Evolutionary conservation across 73 alveolate species (phyloP), one percentile per base, ranked within the genome.

Genomic region (Stentor roeselii): DNA sequence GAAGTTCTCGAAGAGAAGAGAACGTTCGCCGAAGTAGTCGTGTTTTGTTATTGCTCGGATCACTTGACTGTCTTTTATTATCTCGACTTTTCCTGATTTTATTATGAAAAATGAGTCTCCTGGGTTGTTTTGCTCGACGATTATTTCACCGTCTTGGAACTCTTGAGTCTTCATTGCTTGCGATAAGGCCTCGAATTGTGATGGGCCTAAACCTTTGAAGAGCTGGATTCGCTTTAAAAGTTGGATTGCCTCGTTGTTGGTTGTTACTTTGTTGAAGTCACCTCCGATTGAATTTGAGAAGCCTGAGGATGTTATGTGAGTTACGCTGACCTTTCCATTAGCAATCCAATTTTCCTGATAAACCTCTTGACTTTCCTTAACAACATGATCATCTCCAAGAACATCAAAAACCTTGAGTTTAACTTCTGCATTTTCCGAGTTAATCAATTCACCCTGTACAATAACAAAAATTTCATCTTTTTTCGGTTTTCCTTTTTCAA

Each of bases 11-110:
- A 74, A 82, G 78, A 88, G 83, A 74, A 88, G 32, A 0, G 92
- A 82, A 78, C 92, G 59, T 85, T 88, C 94, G 0, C 94, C 94
- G 78, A 88, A 77, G 60, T 86, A 88, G 82, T 88, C 94, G 41
- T 84, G 78, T 50, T 88, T 89, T 32, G 76, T 76, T 59, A 88
- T 85, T 42, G 86, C 84, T 85, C 89, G 76, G 2, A 88, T 58
- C 58, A 39, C 50, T 42, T 82, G 82, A 39, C 37, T 78, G 78
- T 88, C 59, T n/a, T 85, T 75, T 67, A 34, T 75, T 60, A 88
- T 59, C 35, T 84, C 91, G 59, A 88, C 83, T 59, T 75, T 36
- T 75, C 94, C 94, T 75, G 76, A 78, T 85, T 88, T 88, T 3
- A 88, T 60, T 38, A 88, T 88, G 50, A 27, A 88, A 50, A 88